phyloP scores from a whole-genome alignment of 1,284 basidiomycete species.

The Spongispora temasekensis region DNA sequence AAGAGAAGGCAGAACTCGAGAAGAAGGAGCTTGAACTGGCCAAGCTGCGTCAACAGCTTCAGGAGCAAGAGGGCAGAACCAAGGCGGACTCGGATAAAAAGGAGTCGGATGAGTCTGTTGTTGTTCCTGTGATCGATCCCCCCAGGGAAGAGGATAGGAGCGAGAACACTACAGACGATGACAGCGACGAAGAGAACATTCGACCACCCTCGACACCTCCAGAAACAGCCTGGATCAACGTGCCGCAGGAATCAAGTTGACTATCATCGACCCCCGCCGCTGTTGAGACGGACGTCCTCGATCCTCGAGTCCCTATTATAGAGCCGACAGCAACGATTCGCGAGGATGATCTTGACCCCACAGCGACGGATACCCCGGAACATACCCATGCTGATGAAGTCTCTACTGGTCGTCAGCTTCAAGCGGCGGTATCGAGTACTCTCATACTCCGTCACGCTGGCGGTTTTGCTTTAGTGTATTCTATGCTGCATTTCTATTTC shows the following conservation, averaged over 20 bases:
- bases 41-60: constrained; percentile 51
- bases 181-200: constrained; percentile 35
- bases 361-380: constrained; percentile 23
- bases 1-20: constrained; percentile 41
- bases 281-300: constrained; percentile 19
- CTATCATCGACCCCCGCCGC: constrained; percentile 27
- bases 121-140: constrained; percentile 16
- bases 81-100: constrained; percentile 39
- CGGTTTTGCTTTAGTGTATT: constrained; percentile 46
- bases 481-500: constrained; percentile 50
- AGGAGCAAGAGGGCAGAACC: constrained; percentile 49
- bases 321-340: constrained; percentile 21
- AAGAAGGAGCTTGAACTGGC: constrained; percentile 42
- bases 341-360: constrained; percentile 19
- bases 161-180: constrained; percentile 32
- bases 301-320: constrained; percentile 22
- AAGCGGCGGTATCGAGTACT: constrained; percentile 24
- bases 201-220: constrained; percentile 31
- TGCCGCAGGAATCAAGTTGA: constrained; percentile 36
- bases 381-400: constrained; percentile 19
- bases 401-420: constrained; percentile 21
- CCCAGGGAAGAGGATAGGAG: constrained; percentile 34
- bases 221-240: constrained; percentile 35
- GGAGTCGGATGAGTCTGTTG: constrained; percentile 30
- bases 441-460: constrained; percentile 41